Conservation (phyloP, 148 eudicot species). For the Rhododendron ferrugineum region DNA sequence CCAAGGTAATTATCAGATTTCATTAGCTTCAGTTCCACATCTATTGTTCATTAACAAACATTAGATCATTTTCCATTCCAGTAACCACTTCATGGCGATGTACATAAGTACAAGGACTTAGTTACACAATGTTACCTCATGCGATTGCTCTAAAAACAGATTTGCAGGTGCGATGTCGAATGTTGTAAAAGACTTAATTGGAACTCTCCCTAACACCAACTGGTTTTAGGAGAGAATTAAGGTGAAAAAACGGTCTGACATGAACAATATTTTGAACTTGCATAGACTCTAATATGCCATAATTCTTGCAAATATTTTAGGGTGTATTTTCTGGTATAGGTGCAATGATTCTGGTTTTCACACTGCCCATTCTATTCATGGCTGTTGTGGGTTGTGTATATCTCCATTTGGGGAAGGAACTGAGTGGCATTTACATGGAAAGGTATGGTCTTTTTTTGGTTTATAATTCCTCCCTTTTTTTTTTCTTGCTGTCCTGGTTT, state of each 20-base stretch:
- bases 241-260: no score
- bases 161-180: no score
- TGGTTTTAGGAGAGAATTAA: no score
- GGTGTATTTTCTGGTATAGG: conserved; percentile 18
- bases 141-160: no score
- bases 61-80: neutral
- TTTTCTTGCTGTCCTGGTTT: neutral
- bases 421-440: neutral
- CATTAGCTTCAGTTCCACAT: neutral
- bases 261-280: neutral
- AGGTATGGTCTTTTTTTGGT: conserved; percentile 19
- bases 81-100: neutral
- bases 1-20: conserved; percentile 37
- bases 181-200: no score
- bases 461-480: neutral
- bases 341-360: conserved; percentile 30
- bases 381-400: conserved; percentile 43
- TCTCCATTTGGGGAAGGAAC: conserved; percentile 43
- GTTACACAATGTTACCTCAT: no score
- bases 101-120: no score
- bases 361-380: conserved; percentile 46
- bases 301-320: neutral
- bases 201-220: no score
- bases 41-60: neutral
- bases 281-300: neutral